Base-by-base conservation (phyloP, 371 early-diverging fungal genomes). In the Lichtheimia ornata region DNA sequence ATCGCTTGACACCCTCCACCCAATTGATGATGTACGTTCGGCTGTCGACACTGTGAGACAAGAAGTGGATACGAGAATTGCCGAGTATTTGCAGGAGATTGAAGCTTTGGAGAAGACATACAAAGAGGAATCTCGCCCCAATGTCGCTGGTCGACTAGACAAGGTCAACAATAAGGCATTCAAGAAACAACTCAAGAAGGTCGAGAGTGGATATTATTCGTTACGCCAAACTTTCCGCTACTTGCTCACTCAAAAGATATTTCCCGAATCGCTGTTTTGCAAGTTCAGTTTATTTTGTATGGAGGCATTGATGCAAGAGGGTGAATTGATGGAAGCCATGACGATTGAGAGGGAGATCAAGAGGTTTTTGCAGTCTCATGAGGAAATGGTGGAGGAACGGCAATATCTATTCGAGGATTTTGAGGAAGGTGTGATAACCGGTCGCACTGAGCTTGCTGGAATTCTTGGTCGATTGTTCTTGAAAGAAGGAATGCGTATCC, bases 391-490 rank as follows among this genome's bases (percentile, higher is more conserved):
- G 20, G 80, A 82, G 55, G 83, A 81, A 50, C 72, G 88, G 1
- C 81, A 84, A 69, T 79, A 82, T 57, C 64, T 88, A 20, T 71
- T 84, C 7, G 79, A 84, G n/a, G 83, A 87, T 45, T 88, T 84
- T 68, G 83, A 81, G 4, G 88, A 88, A 54, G 91, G 91, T 11
- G 69, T 91, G 49, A 69, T 81, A 44, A 84, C 82, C 0, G 91
- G 91, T 28, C 77, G 89, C 17, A 77, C 80, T 30, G 87, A 87
- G 53, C 68, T 91, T 42, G 86, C 88, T 0, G 90, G 87, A 25
- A 79, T 91, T 51, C 64, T 88, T 7, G 90, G 90, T 13, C 85
- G 87, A 59, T 69, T 88, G 62, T 85, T 88, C 72, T 77, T 91
- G 56, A 84, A 84, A 40, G 91, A 91, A 64, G 89, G 88, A 5